A percentile compares a stretch with the other conserved stretches of the same genome.
Evolutionary conservation across 192 early-diverging fungal species (phyloP).

Genomic region (Chytriomyces confervae): DNA sequence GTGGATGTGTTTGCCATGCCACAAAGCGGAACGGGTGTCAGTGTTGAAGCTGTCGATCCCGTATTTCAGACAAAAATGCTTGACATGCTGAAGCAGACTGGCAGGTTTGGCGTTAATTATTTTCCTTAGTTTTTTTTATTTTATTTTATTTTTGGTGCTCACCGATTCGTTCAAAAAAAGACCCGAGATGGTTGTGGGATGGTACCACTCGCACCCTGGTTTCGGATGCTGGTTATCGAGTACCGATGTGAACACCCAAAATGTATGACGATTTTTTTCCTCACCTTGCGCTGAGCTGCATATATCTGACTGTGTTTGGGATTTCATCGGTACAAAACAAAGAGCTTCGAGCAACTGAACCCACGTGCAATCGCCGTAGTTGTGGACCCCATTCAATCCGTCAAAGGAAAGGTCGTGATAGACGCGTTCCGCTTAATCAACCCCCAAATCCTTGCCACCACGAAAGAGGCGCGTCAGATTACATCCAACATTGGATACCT

Average conservation of each 20-base stretch:
- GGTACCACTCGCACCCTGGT: slow-evolving; percentile 99
- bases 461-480: slow-evolving; percentile 95
- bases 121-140: neutral
- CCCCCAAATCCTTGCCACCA: slow-evolving; percentile 80
- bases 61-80: slow-evolving; percentile 99
- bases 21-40: slow-evolving; percentile 98
- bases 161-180: slow-evolving; percentile 46
- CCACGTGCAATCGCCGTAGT: slow-evolving; percentile 96
- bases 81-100: slow-evolving; percentile 99
- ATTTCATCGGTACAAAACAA: neutral
- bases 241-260: slow-evolving; percentile 99
- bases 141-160: slow-evolving; percentile 13
- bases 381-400: slow-evolving; percentile 98
- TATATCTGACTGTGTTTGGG: neutral
- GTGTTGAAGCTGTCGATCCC: slow-evolving; percentile 98
- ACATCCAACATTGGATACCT: slow-evolving; percentile 98
- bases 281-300: slow-evolving; percentile 16
- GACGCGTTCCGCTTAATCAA: slow-evolving; percentile 99
- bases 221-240: slow-evolving; percentile 99
- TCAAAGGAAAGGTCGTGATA: slow-evolving; percentile 99
- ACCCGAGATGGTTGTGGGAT: slow-evolving; percentile 99
- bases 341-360: slow-evolving; percentile 94
- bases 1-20: slow-evolving; percentile 99
- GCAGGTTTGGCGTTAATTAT: slow-evolving; percentile 60
- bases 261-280: slow-evolving; percentile 56